phyloP scores from a whole-genome alignment of 805 yeast species.

The Kuraishia capsulata region DNA sequence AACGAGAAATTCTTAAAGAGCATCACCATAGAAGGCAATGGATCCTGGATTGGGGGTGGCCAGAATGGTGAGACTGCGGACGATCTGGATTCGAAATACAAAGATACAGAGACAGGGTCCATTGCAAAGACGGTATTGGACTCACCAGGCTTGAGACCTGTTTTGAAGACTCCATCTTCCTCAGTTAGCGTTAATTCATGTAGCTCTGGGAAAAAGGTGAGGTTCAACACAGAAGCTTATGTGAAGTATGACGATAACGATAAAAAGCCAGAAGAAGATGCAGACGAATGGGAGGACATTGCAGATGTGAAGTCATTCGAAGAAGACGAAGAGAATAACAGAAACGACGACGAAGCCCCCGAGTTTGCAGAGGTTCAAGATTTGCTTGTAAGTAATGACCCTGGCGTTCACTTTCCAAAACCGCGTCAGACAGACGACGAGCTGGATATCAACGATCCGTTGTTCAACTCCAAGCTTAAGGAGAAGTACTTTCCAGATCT shows the following conservation, averaged over 20 bases:
- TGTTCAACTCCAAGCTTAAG: slow-evolving; percentile 70
- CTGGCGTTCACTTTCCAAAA: slow-evolving; percentile 57
- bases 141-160: background rate
- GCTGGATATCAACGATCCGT: slow-evolving; percentile 65
- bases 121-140: too few relatives aligned
- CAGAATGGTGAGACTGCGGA: slow-evolving; percentile 1
- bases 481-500: slow-evolving; percentile 84
- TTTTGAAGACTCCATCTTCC: background rate
- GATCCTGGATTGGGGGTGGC: slow-evolving; percentile 24
- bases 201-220: slow-evolving; percentile 15
- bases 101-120: background rate
- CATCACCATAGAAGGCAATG: slow-evolving; percentile 20
- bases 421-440: slow-evolving; percentile 28
- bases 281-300: slow-evolving; percentile 41
- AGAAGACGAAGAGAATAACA: background rate
- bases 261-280: slow-evolving; percentile 12
- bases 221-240: slow-evolving; percentile 21
- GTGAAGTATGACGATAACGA: slow-evolving; percentile 14
- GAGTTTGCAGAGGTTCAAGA: slow-evolving; percentile 34
- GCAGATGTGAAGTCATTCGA: slow-evolving; percentile 29
- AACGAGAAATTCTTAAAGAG: background rate
- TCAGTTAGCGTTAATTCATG: background rate
- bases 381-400: slow-evolving; percentile 15
- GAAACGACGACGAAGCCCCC: slow-evolving; percentile 41
- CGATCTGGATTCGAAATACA: background rate